Percentiles rank a stretch among this genome's conserved stretches.
Evolutionary conservation across 1,284 basidiomycete genomes (phyloP).

Genomic region (Leucoagaricus sp.): DNA sequence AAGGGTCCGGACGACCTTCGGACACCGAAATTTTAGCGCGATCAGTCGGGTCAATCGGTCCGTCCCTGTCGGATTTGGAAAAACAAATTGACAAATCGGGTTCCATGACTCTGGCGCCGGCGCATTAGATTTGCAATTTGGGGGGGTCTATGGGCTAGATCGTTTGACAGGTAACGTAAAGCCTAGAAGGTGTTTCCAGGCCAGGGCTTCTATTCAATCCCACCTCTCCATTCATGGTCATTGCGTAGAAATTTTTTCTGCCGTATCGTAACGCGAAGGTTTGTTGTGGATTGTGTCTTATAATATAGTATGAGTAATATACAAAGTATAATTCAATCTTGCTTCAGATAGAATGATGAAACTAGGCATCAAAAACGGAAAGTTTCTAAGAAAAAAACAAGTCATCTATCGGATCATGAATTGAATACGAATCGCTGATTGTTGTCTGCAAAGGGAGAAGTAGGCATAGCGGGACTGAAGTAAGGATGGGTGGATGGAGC

Average conservation of each 20-base stretch:
- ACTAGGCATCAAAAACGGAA: not conserved
- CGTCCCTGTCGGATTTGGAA: slow-evolving; percentile 9
- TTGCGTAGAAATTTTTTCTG: not conserved
- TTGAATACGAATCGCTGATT: slow-evolving; percentile 3
- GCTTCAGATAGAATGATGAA: not conserved
- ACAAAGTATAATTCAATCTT: not conserved
- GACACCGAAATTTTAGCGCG: not conserved
- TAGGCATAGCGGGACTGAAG: slow-evolving; percentile 42
- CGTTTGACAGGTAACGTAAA: not conserved
- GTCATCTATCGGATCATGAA: not conserved
- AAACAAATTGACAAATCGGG: not conserved
- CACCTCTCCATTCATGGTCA: not conserved
- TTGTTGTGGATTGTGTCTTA: not conserved
- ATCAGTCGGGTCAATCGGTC: slow-evolving; percentile 9
- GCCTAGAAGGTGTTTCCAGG: not conserved
- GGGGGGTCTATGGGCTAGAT: not conserved
- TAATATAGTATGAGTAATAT: not conserved
- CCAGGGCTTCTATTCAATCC: not conserved
- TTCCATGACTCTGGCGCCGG: slow-evolving; percentile 5
- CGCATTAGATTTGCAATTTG: not conserved
- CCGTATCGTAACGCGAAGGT: not conserved
- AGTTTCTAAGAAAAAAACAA: not conserved
- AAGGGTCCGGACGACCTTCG: slow-evolving; percentile 1
- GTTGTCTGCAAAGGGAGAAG: slow-evolving; percentile 34
- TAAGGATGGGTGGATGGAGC: slow-evolving; percentile 31